A percentile compares a stretch with the other conserved stretches of the same genome.
Conservation (phyloP, 1,284 basidiomycete genomes). For the Phenoliferia sp. region DNA sequence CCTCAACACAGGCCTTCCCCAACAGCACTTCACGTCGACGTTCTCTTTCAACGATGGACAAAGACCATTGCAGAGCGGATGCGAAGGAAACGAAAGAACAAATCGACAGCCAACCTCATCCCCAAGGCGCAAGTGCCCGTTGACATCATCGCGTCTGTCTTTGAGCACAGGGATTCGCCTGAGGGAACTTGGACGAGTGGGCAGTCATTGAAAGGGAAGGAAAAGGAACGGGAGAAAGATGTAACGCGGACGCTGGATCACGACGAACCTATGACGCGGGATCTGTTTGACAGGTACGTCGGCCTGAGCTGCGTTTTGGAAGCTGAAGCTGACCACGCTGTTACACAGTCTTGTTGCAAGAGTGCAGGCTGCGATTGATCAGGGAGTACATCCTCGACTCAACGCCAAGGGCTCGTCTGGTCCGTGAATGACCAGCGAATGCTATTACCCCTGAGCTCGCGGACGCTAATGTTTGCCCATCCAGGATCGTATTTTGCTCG, state of each 20-base stretch:
- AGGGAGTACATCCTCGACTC: conserved; percentile 80
- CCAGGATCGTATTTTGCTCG: conserved; percentile 63
- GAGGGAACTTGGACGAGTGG: not conserved
- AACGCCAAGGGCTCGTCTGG: conserved; percentile 80
- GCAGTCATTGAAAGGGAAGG: conserved; percentile 51
- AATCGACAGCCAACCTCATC: not conserved
- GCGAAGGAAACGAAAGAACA: not conserved
- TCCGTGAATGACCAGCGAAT: conserved; percentile 41
- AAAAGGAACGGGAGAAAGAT: conserved; percentile 54
- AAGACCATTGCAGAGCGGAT: not conserved
- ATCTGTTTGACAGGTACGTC: conserved; percentile 62
- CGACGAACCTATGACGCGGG: conserved; percentile 63
- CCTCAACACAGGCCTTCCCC: not conserved
- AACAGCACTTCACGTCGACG: conserved; percentile 1
- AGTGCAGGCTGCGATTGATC: conserved; percentile 62
- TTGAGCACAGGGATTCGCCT: conserved; percentile 60
- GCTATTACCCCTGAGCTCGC: not conserved
- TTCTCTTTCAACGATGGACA: conserved; percentile 3
- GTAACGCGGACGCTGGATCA: conserved; percentile 73
- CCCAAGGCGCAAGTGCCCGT: too few species aligned
- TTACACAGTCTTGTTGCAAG: conserved; percentile 59
- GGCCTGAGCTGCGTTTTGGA: not conserved
- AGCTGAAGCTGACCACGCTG: not conserved
- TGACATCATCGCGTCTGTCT: not conserved
- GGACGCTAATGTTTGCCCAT: not conserved